These are phyloP conservation scores for Cladophialophora immunda DNA, from an alignment of 2,329 filamentous ascomycete genomes.

Conservation along the genomic window DNA sequence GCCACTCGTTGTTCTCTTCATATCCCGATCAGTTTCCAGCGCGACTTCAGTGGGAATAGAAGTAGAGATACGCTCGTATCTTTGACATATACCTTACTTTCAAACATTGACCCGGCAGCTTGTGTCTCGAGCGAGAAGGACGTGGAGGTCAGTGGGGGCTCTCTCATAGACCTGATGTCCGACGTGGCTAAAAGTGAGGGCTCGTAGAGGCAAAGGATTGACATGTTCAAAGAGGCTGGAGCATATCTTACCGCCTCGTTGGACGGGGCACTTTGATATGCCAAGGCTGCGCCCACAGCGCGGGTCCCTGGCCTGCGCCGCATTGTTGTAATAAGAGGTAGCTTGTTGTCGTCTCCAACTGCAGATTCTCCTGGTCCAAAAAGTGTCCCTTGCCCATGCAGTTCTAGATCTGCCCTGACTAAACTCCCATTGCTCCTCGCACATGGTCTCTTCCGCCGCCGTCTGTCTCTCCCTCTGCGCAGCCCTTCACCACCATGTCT, in stretches of 20 bases:
- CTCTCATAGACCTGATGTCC: not conserved
- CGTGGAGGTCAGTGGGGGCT: no score
- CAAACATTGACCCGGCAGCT: no score
- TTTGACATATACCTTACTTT: no score
- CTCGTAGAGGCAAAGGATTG: not conserved
- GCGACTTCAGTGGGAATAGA: not conserved
- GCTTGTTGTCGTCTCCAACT: slow-evolving; percentile 8
- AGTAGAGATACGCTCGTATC: not conserved
- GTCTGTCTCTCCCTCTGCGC: not conserved
- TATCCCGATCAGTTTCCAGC: not conserved
- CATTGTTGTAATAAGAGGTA: slow-evolving; percentile 3
- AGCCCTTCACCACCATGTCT: slow-evolving; percentile 45
- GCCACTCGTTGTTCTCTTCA: not conserved
- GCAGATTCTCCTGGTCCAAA: not conserved
- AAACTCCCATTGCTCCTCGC: not conserved
- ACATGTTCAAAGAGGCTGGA: no score
- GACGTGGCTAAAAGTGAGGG: not conserved
- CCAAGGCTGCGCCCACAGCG: not conserved
- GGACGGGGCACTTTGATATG: not conserved
- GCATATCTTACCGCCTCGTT: no score
- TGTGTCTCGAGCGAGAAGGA: no score
- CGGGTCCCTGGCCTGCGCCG: slow-evolving; percentile 3
- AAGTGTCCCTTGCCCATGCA: slow-evolving; percentile 1
- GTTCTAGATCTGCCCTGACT: not conserved
- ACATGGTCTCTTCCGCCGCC: not conserved